These are phyloP conservation scores for Aphanomyces euteiches DNA, from an alignment of 352 stramenopile species.

Conservation along the genomic window DNA sequence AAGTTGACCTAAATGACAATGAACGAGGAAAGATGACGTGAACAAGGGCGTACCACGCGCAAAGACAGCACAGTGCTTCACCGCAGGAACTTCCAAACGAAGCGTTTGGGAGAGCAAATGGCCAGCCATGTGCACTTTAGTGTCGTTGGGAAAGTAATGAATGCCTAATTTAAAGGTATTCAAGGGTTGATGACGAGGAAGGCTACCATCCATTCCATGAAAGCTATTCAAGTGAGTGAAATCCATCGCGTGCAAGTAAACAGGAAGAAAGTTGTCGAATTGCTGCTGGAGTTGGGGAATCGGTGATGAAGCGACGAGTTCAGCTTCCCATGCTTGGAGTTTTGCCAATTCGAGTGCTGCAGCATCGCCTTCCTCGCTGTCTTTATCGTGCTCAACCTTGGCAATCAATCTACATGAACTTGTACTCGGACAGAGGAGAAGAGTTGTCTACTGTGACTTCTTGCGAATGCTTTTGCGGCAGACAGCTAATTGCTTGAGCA, in stretches of 20 bases:
- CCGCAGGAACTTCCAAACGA: neutral
- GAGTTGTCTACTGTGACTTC: neutral
- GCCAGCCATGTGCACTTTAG: neutral
- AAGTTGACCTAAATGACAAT: constrained; percentile 9
- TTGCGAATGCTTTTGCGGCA: constrained; percentile 12
- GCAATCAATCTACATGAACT: neutral
- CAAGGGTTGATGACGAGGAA: neutral
- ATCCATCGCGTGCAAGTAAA: neutral
- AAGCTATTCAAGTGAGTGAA: neutral
- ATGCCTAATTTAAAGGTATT: neutral
- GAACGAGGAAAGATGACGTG: neutral
- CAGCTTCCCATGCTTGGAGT: neutral
- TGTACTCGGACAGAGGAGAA: neutral
- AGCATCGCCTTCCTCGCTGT: neutral
- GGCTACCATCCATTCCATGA: constrained; percentile 2
- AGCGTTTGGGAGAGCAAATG: constrained; percentile 3
- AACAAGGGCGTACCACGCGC: neutral
- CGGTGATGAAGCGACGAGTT: neutral
- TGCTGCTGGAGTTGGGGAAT: neutral
- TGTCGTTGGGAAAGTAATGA: neutral
- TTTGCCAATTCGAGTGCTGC: neutral
- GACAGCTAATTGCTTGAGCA: neutral
- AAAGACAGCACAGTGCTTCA: neutral
- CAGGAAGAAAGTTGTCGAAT: neutral
- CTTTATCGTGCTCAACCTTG: neutral